Base-by-base conservation (phyloP, 129 eudicot genomes). In the Logfia minima region DNA sequence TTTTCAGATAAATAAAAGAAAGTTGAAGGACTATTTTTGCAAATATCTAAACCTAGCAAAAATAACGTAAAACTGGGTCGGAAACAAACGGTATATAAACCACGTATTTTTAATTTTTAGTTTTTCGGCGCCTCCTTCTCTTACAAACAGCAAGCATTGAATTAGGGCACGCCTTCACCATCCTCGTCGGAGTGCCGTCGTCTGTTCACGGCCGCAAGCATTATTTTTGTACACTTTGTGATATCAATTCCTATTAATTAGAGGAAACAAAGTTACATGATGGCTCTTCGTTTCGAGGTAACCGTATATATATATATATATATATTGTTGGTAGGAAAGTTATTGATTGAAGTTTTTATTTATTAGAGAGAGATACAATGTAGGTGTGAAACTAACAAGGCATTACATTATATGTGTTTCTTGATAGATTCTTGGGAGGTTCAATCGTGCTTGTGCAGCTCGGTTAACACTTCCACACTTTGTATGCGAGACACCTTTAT, bases 381-480 rank as follows among this genome's bases (percentile, higher is more conserved):
- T 70, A 23, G 19, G 21, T 70, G 28, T 24, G 63, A 13, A 48
- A 24, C 13, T 71, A 16, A 45, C 16, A 41, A 7, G 31, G 68
- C 23, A 58, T 32, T 45, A 43, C 26, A 37, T 77, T 14, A 14
- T 35, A 52, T 53, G 77, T 64, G 11, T 61, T 71, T 61, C 29
- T 80, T 63, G 37, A 67, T 76, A 93, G 97, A 78, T 93, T 81
- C 90, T 93, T 74, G 98, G 93, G 77, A 87, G 92, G 86, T 93
- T 91, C 75, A 91, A 91, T 77, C 90, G 97, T 55, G 98, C 97
- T 55, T 90, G 97, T 34, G 97, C 98, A 48, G 98, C 98, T 51
- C 74, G 80, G 45, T 88, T 93, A 13, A 86, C 85, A 35, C 98
- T 93, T 61, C 98, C 97, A 28, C 98, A 93, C 83, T 86, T 79